These are phyloP conservation scores for Myxozyma vanderwaltii DNA, from an alignment of 805 yeast species.

Conservation along the genomic window DNA sequence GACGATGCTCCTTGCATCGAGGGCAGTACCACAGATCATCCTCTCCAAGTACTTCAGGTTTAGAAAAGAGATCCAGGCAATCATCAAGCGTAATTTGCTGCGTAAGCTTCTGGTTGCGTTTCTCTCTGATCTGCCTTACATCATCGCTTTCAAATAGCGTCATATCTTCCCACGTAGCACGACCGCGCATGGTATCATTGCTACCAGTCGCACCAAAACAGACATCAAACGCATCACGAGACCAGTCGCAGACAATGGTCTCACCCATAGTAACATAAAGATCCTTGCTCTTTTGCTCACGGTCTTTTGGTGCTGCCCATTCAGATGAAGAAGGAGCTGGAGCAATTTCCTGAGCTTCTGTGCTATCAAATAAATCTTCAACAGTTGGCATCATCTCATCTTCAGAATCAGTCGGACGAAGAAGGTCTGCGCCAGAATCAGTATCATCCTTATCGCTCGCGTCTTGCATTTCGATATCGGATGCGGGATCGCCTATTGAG, in stretches of 20 bases:
- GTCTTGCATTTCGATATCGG: constrained; percentile 28
- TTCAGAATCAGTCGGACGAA: constrained; percentile 3
- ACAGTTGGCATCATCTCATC: constrained; percentile 14
- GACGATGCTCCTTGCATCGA: constrained; percentile 79
- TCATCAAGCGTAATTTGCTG: constrained; percentile 62
- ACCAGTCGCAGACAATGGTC: constrained; percentile 71
- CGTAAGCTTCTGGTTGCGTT: constrained; percentile 25
- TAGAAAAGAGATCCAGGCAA: constrained; percentile 73
- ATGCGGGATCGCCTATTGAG: neutral
- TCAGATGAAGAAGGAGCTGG: neutral
- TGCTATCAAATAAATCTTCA: neutral
- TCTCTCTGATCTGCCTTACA: constrained; percentile 48
- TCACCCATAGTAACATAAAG: constrained; percentile 41
- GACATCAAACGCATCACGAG: constrained; percentile 48
- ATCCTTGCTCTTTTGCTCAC: neutral
- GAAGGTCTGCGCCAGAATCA: neutral
- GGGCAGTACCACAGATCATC: constrained; percentile 96
- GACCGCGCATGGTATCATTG: constrained; percentile 48
- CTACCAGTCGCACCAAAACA: constrained; percentile 55
- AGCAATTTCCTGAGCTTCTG: neutral
- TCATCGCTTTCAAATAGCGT: constrained; percentile 55
- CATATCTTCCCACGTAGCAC: constrained; percentile 59
- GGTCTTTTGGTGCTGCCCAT: neutral
- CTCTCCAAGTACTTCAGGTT: constrained; percentile 81
- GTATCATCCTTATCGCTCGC: constrained; percentile 20